phyloP scores from a whole-genome alignment of 78 protist species.

The Bodo saltans region DNA sequence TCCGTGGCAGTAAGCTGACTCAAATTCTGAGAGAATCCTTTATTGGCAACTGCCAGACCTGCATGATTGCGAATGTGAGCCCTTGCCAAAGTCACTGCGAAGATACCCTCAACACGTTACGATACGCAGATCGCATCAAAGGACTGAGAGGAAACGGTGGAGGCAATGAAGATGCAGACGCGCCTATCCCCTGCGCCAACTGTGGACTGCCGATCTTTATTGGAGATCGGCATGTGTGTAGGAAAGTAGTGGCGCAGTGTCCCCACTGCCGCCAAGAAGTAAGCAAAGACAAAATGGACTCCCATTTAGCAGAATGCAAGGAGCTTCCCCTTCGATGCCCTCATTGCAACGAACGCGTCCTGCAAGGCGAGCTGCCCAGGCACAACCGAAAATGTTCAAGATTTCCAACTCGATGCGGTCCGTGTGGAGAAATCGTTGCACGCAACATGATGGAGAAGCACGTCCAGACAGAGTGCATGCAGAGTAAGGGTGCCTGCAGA shows the following conservation, averaged over 20 bases:
- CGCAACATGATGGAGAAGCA: too few relatives aligned
- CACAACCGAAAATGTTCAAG: too few relatives aligned
- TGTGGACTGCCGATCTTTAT: neutral
- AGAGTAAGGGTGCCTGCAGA: too few relatives aligned
- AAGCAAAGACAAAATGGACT: neutral
- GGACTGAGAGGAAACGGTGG: neutral
- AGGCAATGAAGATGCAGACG: neutral
- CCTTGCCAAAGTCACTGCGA: constrained; percentile 58
- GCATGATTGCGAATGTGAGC: constrained; percentile 85
- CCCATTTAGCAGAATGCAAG: neutral
- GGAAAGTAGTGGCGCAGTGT: neutral
- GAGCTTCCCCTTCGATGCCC: neutral
- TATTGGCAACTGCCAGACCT: constrained; percentile 83
- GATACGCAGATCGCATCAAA: constrained; percentile 85
- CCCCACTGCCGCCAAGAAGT: neutral
- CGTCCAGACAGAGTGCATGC: too few relatives aligned
- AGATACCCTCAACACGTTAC: constrained; percentile 87
- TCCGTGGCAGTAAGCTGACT: constrained; percentile 53
- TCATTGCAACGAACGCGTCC: too few relatives aligned
- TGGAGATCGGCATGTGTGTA: neutral
- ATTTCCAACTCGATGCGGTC: too few relatives aligned
- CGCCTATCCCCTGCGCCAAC: neutral
- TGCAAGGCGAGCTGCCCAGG: too few relatives aligned
- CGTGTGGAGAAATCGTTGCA: too few relatives aligned
- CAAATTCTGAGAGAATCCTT: constrained; percentile 50